A percentile compares a stretch with the other conserved stretches of the same genome.
These are phyloP conservation scores for Eucalyptus sp. DNA, from an alignment of 345 rosid species.

Conservation along the genomic window DNA sequence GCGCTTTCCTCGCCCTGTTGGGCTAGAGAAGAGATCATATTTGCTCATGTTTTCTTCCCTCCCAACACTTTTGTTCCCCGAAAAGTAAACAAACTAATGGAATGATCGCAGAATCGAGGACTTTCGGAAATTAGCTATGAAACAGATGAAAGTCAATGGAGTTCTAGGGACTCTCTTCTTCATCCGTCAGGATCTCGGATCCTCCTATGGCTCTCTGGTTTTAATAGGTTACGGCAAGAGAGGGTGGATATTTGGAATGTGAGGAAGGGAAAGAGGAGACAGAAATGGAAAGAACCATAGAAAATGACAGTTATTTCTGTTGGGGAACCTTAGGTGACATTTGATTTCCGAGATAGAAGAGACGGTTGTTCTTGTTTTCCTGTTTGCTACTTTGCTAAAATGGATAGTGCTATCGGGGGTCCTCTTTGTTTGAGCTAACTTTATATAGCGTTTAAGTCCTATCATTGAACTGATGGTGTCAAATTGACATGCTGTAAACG, in stretches of 20 bases:
- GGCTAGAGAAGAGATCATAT: not conserved
- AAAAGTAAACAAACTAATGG: not conserved
- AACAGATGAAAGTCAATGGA: not conserved
- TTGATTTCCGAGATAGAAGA: not conserved
- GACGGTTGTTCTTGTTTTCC: not conserved
- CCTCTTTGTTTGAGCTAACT: not conserved
- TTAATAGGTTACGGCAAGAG: not conserved
- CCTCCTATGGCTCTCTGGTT: not conserved
- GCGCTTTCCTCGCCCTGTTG: slow-evolving; percentile 12
- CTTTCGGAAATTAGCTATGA: not conserved
- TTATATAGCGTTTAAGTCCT: not conserved
- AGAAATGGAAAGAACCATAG: not conserved
- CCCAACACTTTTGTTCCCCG: not conserved
- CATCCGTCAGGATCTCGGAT: not conserved
- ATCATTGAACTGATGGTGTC: not conserved
- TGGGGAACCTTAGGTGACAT: not conserved
- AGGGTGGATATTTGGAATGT: not conserved
- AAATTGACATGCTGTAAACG: not conserved
- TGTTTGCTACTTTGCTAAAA: not conserved
- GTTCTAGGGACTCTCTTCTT: not conserved
- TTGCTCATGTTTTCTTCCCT: not conserved
- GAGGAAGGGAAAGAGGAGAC: not conserved
- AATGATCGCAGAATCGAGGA: not conserved
- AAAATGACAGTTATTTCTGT: not conserved
- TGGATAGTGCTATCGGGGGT: not conserved